phyloP scores from a whole-genome alignment of 1,284 basidiomycete species.

The Trametes versicolor region DNA sequence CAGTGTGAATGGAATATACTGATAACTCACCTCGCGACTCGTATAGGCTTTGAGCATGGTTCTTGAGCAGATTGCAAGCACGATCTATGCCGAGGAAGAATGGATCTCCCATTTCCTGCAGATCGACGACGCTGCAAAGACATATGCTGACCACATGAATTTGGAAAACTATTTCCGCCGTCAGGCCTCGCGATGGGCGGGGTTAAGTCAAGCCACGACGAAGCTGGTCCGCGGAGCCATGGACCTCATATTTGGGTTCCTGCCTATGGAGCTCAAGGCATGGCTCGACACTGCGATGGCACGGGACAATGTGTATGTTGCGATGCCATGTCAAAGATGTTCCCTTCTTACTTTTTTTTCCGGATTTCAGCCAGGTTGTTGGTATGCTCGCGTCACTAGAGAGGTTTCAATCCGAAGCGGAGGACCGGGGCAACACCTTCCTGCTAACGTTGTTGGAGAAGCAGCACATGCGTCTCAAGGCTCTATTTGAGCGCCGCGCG shows the following conservation, averaged over 20 bases:
- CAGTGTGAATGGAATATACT: not conserved
- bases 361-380: slow-evolving; percentile 89
- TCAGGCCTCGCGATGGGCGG: slow-evolving; percentile 82
- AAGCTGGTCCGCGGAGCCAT: slow-evolving; percentile 89
- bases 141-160: slow-evolving; percentile 96
- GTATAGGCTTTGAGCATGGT: slow-evolving; percentile 78
- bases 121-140: slow-evolving; percentile 87
- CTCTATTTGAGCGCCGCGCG: slow-evolving; percentile 80
- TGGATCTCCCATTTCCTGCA: slow-evolving; percentile 95
- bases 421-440: slow-evolving; percentile 83
- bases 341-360: too few species aligned
- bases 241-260: slow-evolving; percentile 96
- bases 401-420: slow-evolving; percentile 79
- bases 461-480: slow-evolving; percentile 81
- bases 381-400: slow-evolving; percentile 88
- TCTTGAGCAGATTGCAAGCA: slow-evolving; percentile 80
- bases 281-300: slow-evolving; percentile 86
- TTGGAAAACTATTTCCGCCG: slow-evolving; percentile 95
- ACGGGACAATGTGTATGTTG: slow-evolving; percentile 81
- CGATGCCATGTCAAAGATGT: too few species aligned
- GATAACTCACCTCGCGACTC: slow-evolving; percentile 14
- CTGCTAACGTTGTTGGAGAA: slow-evolving; percentile 81
- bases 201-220: slow-evolving; percentile 72
- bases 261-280: slow-evolving; percentile 83
- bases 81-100: slow-evolving; percentile 85